These are phyloP conservation scores for Setaria italica DNA, from an alignment of 202 grass and related monocot species.

Conservation along the genomic window DNA sequence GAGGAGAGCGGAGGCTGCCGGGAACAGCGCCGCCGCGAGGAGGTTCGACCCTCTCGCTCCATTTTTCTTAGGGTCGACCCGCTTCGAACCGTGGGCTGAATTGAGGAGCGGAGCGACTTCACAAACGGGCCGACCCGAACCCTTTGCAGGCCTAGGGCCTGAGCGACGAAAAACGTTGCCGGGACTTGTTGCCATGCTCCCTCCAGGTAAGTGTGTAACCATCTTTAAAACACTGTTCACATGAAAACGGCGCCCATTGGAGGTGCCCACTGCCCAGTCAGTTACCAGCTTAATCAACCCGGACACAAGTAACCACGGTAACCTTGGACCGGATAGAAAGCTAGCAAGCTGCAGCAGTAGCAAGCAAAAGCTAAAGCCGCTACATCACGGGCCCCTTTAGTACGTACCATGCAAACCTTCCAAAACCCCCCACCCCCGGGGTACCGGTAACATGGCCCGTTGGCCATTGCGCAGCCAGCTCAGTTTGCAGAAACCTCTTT, in stretches of 20 bases:
- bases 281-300: background rate
- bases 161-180: too few species aligned
- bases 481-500: slow-evolving; percentile 39
- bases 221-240: background rate
- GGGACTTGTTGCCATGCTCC: too few species aligned
- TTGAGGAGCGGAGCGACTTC: too few species aligned
- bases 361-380: slow-evolving; percentile 42
- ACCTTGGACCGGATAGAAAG: background rate
- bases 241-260: background rate
- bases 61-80: too few species aligned
- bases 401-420: slow-evolving; percentile 11
- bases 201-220: too few species aligned
- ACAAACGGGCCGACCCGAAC: too few species aligned
- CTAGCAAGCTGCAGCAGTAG: too few species aligned
- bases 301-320: background rate
- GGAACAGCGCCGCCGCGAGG: too few species aligned
- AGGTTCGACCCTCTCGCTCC: too few species aligned
- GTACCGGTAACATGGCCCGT: slow-evolving; percentile 18
- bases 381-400: background rate
- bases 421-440: background rate
- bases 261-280: background rate
- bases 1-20: too few species aligned
- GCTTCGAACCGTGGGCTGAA: too few species aligned
- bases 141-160: too few species aligned
- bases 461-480: slow-evolving; percentile 17